Base-by-base conservation (phyloP, 2,329 filamentous ascomycete species). In the Aspergillus pseudoterreus region DNA sequence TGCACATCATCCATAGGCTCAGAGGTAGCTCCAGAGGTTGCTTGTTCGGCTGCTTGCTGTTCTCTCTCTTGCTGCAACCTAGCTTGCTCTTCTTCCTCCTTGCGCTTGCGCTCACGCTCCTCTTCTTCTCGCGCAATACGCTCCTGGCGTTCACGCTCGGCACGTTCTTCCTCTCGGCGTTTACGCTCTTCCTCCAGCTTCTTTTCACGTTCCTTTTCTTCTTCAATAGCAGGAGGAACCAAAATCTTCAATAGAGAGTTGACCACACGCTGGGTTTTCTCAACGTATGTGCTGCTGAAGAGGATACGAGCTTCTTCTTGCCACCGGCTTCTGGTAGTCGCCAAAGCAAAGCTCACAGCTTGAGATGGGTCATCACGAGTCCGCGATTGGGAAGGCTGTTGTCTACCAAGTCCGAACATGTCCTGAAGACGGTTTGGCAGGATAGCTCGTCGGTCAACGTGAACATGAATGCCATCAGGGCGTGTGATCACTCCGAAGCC, bases 281-380 rank as follows among this genome's bases (percentile, higher is more conserved):
- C 91, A 3, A 82, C 67, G 47, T 86, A 81, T 45, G 74, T 78
- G 19, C 77, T 72, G 22, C 88, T 88, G 69, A 94, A 97, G 0
- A 97, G 79, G 69, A 99, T 85, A 57, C 87, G 85, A 8, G 91
- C 86, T 69, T 97, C 95, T 65, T 96, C 90, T 65, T 88, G 83
- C 86, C 95, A 99, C 55, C 94, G 86, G 48, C 81, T 79, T 50
- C 81, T 77, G 1, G 94, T 97, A 8, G 82, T 78, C 35, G 84
- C 82, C 8, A 90, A 79, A 17, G 79, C 75, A 68, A 97, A 97
- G 2, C 84, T 77, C 22, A 92, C 85, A 11, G 90, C 87, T 60
- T 88, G 86, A n/a, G 82, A 78, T 32, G 75, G 75, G 53, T 79
- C 77, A 49, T 78, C 76, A 39, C 75, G 72, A 54, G 71, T 65